phyloP scores from a whole-genome alignment of 805 yeast genomes.

The Wickerhamiella australiensis region DNA sequence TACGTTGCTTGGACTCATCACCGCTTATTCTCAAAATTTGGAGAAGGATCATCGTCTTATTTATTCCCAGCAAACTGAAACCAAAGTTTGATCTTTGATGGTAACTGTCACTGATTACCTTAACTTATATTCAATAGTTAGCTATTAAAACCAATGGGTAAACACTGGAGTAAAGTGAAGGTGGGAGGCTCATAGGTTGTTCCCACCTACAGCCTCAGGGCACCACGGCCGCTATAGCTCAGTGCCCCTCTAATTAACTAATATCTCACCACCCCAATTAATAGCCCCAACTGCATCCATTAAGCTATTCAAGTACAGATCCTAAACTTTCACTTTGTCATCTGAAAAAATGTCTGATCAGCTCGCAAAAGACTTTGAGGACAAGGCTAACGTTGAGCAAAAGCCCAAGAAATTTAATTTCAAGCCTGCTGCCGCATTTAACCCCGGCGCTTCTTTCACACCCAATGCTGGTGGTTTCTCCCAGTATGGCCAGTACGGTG shows the following conservation, averaged over 20 bases:
- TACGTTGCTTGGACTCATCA: background rate
- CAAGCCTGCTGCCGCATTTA: constrained; percentile 17
- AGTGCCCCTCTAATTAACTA: too few species aligned
- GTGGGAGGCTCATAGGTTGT: too few species aligned
- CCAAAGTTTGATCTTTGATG: background rate
- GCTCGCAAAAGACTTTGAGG: constrained; percentile 22
- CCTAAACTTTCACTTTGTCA: background rate
- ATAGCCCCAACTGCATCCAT: too few species aligned
- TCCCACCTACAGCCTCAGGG: too few species aligned
- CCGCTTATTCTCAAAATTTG: background rate
- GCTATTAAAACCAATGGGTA: too few species aligned
- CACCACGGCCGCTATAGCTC: too few species aligned
- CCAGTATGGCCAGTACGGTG: constrained; percentile 15
- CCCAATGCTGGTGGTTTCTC: constrained; percentile 14
- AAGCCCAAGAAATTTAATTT: constrained; percentile 21
- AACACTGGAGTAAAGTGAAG: too few species aligned
- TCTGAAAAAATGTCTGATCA: constrained; percentile 13
- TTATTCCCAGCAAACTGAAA: background rate
- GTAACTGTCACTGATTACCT: background rate
- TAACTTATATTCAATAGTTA: too few species aligned
- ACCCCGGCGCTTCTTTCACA: constrained; percentile 18
- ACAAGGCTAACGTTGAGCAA: constrained; percentile 22
- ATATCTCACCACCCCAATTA: too few species aligned
- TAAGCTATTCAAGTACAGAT: too few species aligned
- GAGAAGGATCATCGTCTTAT: background rate